phyloP scores from a whole-genome alignment of 305 asterid species.

The Fraxinus platypoda region DNA sequence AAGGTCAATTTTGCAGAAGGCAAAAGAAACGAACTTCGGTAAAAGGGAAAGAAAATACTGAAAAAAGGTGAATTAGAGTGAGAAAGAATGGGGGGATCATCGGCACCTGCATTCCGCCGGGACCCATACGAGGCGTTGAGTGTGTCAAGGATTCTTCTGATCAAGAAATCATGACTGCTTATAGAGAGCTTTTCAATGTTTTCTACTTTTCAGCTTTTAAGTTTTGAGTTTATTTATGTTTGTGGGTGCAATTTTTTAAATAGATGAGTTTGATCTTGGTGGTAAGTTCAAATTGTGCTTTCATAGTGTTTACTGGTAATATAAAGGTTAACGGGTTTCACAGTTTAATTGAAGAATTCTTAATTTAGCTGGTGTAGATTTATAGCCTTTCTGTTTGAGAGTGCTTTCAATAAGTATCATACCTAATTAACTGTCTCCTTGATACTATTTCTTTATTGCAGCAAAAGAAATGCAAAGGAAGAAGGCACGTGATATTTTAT shows the following conservation, averaged over 20 bases:
- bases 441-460: too few species aligned
- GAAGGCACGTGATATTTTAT: too few species aligned
- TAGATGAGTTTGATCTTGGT: neutral
- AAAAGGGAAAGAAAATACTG: neutral
- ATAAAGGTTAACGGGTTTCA: neutral
- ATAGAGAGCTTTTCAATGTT: slow-evolving; percentile 57
- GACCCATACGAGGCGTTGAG: slow-evolving; percentile 92
- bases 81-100: slow-evolving; percentile 50
- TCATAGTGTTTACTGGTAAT: neutral
- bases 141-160: slow-evolving; percentile 85
- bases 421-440: too few species aligned
- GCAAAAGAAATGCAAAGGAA: too few species aligned
- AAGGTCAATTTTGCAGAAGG: neutral
- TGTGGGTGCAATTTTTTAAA: neutral
- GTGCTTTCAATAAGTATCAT: neutral
- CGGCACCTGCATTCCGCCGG: slow-evolving; percentile 62
- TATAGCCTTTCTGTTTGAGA: neutral
- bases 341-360: neutral
- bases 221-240: neutral
- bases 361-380: neutral
- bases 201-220: neutral
- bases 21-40: neutral
- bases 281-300: neutral
- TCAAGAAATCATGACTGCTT: slow-evolving; percentile 93
- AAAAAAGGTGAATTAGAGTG: slow-evolving; percentile 13